Evolutionary conservation across 352 stramenopile species (phyloP).

Genomic region (Phytopythium litorale): DNA sequence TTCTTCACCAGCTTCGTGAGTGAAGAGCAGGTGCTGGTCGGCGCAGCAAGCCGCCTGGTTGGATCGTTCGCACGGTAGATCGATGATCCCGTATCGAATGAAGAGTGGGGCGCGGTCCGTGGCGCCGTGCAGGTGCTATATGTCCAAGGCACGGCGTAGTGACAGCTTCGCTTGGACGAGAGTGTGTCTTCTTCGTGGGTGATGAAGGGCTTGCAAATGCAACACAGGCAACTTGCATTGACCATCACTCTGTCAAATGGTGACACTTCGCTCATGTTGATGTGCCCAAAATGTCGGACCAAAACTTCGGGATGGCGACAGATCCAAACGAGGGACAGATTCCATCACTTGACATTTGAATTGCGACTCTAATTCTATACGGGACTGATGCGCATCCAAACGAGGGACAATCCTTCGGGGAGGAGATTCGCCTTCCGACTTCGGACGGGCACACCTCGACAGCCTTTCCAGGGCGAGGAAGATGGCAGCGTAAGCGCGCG

Average conservation of each 20-base stretch:
- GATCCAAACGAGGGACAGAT: background rate
- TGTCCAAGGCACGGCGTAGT: too few species aligned
- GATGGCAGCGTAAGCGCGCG: slow-evolving; percentile 7
- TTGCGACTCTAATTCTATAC: background rate
- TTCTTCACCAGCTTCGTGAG: too few species aligned
- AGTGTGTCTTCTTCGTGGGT: too few species aligned
- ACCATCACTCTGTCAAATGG: background rate
- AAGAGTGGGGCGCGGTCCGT: too few species aligned
- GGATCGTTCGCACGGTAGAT: too few species aligned
- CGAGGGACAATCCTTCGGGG: background rate
- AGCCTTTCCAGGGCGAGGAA: slow-evolving; percentile 2
- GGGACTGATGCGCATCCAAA: background rate
- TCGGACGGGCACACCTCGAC: background rate
- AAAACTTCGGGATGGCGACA: background rate
- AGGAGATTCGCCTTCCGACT: background rate
- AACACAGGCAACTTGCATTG: background rate
- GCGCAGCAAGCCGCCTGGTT: too few species aligned
- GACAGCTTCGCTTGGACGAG: too few species aligned
- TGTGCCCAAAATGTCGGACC: background rate
- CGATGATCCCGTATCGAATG: too few species aligned
- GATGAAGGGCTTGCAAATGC: too few species aligned
- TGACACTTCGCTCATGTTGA: background rate
- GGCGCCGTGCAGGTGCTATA: too few species aligned
- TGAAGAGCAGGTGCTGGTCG: too few species aligned
- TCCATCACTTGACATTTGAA: too few species aligned